Conservation (phyloP, 495 filamentous ascomycete genomes). For the Oidiodendron maius region DNA sequence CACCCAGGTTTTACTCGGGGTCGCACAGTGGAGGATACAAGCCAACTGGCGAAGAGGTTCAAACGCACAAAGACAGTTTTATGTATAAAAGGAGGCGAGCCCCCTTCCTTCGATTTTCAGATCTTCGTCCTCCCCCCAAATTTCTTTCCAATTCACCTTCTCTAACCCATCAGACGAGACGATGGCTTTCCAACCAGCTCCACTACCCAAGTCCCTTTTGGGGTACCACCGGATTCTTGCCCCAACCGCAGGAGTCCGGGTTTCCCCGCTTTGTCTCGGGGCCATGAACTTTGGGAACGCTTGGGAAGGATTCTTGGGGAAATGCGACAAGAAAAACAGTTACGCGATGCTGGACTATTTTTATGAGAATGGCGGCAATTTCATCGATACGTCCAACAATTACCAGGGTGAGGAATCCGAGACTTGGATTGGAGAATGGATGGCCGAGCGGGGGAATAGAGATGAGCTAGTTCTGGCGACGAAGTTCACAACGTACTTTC, state of each 20-base stretch:
- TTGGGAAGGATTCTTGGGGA: slow-evolving; percentile 43
- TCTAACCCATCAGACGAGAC: neutral
- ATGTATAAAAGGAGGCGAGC: too few species aligned
- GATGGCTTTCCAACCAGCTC: neutral
- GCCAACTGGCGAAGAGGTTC: too few species aligned
- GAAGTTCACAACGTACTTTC: slow-evolving; percentile 54
- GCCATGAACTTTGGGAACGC: too few species aligned
- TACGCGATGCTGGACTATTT: slow-evolving; percentile 62
- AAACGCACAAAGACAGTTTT: too few species aligned
- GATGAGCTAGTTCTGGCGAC: slow-evolving; percentile 64
- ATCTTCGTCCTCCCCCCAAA: too few species aligned
- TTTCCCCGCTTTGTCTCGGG: neutral
- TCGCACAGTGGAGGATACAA: too few species aligned
- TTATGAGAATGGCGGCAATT: slow-evolving; percentile 63
- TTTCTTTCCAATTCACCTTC: too few species aligned
- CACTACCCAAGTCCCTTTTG: neutral
- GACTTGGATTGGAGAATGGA: slow-evolving; percentile 70
- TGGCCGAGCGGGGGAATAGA: slow-evolving; percentile 40
- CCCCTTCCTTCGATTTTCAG: too few species aligned
- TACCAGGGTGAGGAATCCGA: slow-evolving; percentile 69
- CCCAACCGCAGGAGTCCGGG: neutral
- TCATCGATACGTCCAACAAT: slow-evolving; percentile 67
- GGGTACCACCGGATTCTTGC: neutral
- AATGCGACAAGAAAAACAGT: slow-evolving; percentile 49
- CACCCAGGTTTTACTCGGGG: too few species aligned